Conservation (phyloP, 805 yeast genomes). For the Brettanomyces custersianus region DNA sequence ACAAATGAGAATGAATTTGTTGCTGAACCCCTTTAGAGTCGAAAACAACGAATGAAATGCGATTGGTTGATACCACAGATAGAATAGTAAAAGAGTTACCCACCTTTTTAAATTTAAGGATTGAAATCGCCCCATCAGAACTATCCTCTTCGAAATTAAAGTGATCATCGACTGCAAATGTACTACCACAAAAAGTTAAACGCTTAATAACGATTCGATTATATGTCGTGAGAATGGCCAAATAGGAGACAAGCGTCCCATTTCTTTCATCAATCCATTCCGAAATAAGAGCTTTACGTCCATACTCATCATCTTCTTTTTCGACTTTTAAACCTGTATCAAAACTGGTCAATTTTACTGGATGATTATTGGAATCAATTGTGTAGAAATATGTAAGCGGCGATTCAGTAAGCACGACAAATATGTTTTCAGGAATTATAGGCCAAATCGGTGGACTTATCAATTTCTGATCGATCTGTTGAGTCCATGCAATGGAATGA, state of each 20-base stretch:
- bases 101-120: constrained; percentile 1
- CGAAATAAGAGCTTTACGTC: constrained; percentile 6
- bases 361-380: constrained; percentile 1
- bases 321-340: constrained; percentile 1
- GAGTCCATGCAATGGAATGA: constrained; percentile 9
- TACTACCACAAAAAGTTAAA: constrained; percentile 1
- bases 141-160: too few species aligned
- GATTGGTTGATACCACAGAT: constrained; percentile 2
- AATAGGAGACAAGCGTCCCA: background rate
- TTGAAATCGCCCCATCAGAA: too few species aligned
- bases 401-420: constrained; percentile 9
- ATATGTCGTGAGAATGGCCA: constrained; percentile 7
- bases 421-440: constrained; percentile 4
- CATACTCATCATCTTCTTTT: constrained; percentile 7
- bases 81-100: background rate
- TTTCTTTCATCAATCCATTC: constrained; percentile 7
- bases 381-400: constrained; percentile 6
- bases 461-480: constrained; percentile 4
- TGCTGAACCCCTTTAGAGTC: background rate
- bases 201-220: constrained; percentile 7
- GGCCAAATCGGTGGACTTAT: constrained; percentile 9
- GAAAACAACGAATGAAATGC: background rate
- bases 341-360: constrained; percentile 4
- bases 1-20: background rate
- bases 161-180: too few species aligned